These are phyloP conservation scores for Mesotaenium endlicherianum DNA, from an alignment of 139 green algal species.

Conservation along the genomic window DNA sequence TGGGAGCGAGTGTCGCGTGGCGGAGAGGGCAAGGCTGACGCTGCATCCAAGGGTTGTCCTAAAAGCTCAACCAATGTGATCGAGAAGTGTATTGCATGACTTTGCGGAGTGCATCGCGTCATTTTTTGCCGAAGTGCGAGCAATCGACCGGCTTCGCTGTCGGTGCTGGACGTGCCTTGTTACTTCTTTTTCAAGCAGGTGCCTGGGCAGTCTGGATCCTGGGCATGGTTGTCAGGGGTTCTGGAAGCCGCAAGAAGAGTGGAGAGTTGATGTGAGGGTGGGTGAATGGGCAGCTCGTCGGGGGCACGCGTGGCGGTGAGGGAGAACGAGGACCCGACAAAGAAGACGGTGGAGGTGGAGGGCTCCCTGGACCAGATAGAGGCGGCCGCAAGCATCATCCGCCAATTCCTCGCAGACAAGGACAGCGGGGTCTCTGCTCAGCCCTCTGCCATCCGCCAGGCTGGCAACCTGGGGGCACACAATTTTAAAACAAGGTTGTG, in stretches of 20 bases:
- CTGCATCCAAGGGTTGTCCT: too few species aligned
- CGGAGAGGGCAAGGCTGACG: too few species aligned
- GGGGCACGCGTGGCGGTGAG: conserved; percentile 14
- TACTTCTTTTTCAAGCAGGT: background rate
- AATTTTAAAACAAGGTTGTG: conserved; percentile 49
- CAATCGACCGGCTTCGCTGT: too few species aligned
- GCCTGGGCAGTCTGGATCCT: background rate
- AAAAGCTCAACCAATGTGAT: too few species aligned
- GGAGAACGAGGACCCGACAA: conserved; percentile 23
- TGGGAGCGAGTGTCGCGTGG: too few species aligned
- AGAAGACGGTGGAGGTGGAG: conserved; percentile 37
- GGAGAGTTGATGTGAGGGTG: too few species aligned
- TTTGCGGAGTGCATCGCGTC: too few species aligned
- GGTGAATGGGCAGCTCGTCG: conserved; percentile 2
- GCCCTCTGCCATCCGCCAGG: background rate
- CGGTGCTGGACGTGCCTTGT: too few species aligned
- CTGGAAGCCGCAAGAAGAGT: too few species aligned
- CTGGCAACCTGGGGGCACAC: conserved; percentile 30
- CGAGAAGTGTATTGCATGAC: too few species aligned
- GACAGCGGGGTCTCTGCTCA: background rate
- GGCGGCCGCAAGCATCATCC: conserved; percentile 20
- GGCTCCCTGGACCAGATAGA: conserved; percentile 43
- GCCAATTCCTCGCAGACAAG: conserved; percentile 31
- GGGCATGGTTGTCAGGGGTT: too few species aligned
- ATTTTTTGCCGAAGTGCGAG: too few species aligned